Conservation (phyloP, 371 early-diverging fungal species). For the Mucor velutinosus region DNA sequence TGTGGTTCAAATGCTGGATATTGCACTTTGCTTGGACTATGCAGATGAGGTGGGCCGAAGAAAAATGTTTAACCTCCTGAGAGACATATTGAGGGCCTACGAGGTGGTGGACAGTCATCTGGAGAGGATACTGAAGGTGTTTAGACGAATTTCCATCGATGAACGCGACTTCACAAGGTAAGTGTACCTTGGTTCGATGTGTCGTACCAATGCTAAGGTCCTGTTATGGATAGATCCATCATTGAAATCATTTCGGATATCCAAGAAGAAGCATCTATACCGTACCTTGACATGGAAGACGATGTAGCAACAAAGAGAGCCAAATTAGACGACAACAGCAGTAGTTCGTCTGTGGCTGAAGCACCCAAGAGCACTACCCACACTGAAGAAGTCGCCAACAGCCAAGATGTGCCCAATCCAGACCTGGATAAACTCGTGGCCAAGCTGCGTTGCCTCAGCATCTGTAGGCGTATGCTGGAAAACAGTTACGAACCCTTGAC, state of each 20-base stretch:
- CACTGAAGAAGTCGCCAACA: background rate
- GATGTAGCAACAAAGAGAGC: conserved; percentile 18
- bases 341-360: background rate
- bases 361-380: background rate
- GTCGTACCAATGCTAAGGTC: background rate
- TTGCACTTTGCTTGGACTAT: conserved; percentile 78
- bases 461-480: conserved; percentile 75
- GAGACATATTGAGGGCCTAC: conserved; percentile 72
- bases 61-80: conserved; percentile 74
- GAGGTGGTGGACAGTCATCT: conserved; percentile 77
- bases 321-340: conserved; percentile 7
- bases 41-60: conserved; percentile 88
- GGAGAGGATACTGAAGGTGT: conserved; percentile 68
- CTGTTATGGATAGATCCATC: conserved; percentile 46
- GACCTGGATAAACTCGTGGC: conserved; percentile 6
- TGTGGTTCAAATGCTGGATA: conserved; percentile 73
- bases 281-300: background rate
- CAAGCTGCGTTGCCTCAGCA: conserved; percentile 62
- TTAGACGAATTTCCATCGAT: conserved; percentile 73
- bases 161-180: conserved; percentile 87
- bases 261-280: conserved; percentile 20
- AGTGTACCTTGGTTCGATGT: background rate
- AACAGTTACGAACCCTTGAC: conserved; percentile 65
- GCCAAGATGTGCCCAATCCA: background rate
- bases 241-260: conserved; percentile 75